Evolutionary conservation across 495 filamentous ascomycete genomes (phyloP).

Genomic region (Tuber borchii): DNA sequence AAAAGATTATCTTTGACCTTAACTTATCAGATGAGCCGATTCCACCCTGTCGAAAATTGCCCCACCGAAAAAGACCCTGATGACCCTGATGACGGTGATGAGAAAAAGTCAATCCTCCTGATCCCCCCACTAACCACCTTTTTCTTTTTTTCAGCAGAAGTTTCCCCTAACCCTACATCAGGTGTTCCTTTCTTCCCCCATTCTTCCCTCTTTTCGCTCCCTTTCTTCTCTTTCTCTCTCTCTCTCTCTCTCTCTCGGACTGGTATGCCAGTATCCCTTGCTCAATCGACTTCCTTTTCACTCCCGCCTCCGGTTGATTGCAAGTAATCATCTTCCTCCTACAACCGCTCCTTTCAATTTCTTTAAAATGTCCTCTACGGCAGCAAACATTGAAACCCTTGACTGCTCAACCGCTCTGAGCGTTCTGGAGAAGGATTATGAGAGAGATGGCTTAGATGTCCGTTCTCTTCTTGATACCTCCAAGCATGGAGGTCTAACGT

Average conservation of each 20-base stretch:
- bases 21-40: not conserved
- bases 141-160: constrained; percentile 13
- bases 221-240: constrained; percentile 44
- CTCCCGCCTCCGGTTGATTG: constrained; percentile 16
- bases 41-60: constrained; percentile 26
- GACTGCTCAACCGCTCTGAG: constrained; percentile 67
- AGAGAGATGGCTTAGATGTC: constrained; percentile 75
- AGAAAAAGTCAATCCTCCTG: no score
- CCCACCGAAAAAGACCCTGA: constrained; percentile 45
- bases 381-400: constrained; percentile 43
- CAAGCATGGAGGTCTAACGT: constrained; percentile 82
- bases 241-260: constrained; percentile 42
- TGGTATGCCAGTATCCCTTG: constrained; percentile 42
- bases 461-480: constrained; percentile 78
- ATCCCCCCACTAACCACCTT: not conserved
- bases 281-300: constrained; percentile 38
- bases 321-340: constrained; percentile 12
- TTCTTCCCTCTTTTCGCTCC: constrained; percentile 43
- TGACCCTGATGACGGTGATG: no score
- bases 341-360: constrained; percentile 12
- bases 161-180: constrained; percentile 42
- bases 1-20: not conserved
- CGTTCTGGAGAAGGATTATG: constrained; percentile 66
- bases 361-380: constrained; percentile 36
- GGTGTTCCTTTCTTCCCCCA: constrained; percentile 47